A percentile compares a stretch with the other conserved stretches of the same genome.
These are phyloP conservation scores for Nemania sp. DNA, from an alignment of 2,329 filamentous ascomycete genomes.

Conservation along the genomic window DNA sequence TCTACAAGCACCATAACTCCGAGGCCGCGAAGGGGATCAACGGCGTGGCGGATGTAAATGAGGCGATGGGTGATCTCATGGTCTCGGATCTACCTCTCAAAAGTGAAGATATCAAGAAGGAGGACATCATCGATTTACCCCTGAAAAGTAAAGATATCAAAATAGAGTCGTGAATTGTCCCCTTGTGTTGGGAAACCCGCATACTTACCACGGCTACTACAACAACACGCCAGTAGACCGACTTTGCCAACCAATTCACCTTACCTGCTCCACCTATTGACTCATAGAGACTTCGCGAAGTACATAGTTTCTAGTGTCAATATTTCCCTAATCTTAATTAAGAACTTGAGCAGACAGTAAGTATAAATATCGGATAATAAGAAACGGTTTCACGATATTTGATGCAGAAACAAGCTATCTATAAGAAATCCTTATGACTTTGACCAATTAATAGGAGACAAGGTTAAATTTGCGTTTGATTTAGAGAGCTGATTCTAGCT, in stretches of 20 bases:
- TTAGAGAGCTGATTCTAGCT: too few species aligned
- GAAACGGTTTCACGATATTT: background rate
- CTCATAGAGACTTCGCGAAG: background rate
- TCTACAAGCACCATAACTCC: constrained; percentile 56
- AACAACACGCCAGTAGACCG: background rate
- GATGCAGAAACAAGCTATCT: background rate
- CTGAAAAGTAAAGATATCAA: constrained; percentile 56
- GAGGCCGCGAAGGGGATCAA: constrained; percentile 27
- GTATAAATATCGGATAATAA: too few species aligned
- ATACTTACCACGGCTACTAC: background rate
- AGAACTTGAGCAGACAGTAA: too few species aligned
- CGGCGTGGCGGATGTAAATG: constrained; percentile 29
- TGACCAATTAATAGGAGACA: too few species aligned
- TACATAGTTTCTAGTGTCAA: background rate
- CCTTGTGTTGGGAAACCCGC: background rate
- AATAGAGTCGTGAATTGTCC: constrained; percentile 45
- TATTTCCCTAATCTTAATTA: background rate
- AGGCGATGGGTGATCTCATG: constrained; percentile 51
- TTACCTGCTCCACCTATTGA: background rate
- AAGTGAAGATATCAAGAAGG: constrained; percentile 56
- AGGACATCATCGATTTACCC: constrained; percentile 60
- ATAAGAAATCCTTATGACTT: too few species aligned
- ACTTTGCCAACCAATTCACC: background rate
- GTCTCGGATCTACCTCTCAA: constrained; percentile 63
- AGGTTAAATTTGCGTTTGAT: too few species aligned